These are phyloP conservation scores for Talaromyces pinophilus DNA, from an alignment of 2,329 filamentous ascomycete genomes.

Conservation along the genomic window DNA sequence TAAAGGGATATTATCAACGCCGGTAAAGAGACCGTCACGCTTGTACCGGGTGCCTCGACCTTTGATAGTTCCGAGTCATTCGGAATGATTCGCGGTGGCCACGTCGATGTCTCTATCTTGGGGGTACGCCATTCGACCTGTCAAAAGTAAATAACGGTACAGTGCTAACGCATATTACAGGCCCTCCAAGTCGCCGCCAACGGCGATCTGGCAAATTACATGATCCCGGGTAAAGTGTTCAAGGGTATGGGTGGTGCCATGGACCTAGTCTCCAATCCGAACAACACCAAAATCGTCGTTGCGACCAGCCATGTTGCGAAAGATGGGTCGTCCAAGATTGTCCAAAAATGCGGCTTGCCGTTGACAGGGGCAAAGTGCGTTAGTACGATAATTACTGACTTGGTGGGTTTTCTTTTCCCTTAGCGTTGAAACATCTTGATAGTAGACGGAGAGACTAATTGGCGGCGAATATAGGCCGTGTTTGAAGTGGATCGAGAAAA, in stretches of 20 bases:
- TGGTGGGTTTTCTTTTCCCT: slow-evolving; percentile 43
- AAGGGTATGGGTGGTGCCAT: slow-evolving; percentile 84
- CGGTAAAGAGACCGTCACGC: slow-evolving; percentile 87
- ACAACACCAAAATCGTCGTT: slow-evolving; percentile 78
- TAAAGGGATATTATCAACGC: slow-evolving; percentile 77
- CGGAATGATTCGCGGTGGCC: slow-evolving; percentile 84
- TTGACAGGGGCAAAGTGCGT: slow-evolving; percentile 85
- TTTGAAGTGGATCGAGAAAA: slow-evolving; percentile 76
- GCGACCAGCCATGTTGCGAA: slow-evolving; percentile 97
- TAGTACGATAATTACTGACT: slow-evolving; percentile 85
- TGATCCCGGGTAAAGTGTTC: slow-evolving; percentile 34
- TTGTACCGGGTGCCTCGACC: slow-evolving; percentile 73
- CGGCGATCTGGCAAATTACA: slow-evolving; percentile 77
- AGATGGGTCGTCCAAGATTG: slow-evolving; percentile 90
- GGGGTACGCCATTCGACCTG: slow-evolving; percentile 68
- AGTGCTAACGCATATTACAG: slow-evolving; percentile 30
- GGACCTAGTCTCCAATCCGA: slow-evolving; percentile 71
- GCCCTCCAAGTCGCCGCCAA: slow-evolving; percentile 81
- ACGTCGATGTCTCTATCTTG: slow-evolving; percentile 82
- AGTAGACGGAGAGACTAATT: not conserved
- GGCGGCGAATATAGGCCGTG: slow-evolving; percentile 45
- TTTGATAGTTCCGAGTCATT: slow-evolving; percentile 90
- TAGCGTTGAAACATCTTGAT: not conserved
- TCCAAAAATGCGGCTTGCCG: slow-evolving; percentile 90
- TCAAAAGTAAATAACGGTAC: not conserved